Base-by-base conservation (phyloP, 805 yeast genomes). In the Kockiozyma suomiensis region DNA sequence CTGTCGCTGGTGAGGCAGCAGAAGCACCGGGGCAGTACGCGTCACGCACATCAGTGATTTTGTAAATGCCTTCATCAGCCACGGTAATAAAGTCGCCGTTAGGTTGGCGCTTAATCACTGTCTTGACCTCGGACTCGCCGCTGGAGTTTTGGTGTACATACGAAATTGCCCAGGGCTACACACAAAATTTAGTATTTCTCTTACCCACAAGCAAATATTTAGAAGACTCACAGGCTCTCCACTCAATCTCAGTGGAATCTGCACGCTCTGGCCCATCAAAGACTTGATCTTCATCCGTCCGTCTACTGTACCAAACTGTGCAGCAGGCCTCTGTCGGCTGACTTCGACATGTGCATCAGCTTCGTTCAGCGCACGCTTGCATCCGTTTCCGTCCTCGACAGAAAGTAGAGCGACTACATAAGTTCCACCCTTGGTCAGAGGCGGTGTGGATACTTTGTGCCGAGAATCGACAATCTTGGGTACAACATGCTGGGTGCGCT, bases 331-430 rank as follows among this genome's bases (percentile, higher is more conserved):
- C 56, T 86, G 89, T 52, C 84, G 76, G 67, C 92, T 82, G 1
- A 91, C 91, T 32, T 79, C 78, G n/a, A 94, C 76, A 26, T 74
- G 79, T 15, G 84, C 84, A 63, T 88, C 92, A 23, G 82, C 81
- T 19, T 81, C 83, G 48, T 83, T 81, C 58, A 88, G 74, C 12
- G 82, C 83, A n/a, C 89, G 93, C 21, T 81, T 79, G 74, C 99
- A 94, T 0, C 85, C 85, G 10, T 88, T 82, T n/a, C 82, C 79
- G 71, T 94, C 99, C 23, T 79, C 80, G 1, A 89, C 83, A 10
- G 88, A 80, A 1, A 82, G 79, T 62, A 94, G 70, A 1, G 84
- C 78, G 0, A 93, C 73, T 26, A 81, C 80, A 71, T 84, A 91
- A n/a, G 81, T 79, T 3, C 97, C 97, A 21, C 97, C 96, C 23